These are phyloP conservation scores for Boletus insuetus DNA, from an alignment of 768 basidiomycete species.

Conservation along the genomic window DNA sequence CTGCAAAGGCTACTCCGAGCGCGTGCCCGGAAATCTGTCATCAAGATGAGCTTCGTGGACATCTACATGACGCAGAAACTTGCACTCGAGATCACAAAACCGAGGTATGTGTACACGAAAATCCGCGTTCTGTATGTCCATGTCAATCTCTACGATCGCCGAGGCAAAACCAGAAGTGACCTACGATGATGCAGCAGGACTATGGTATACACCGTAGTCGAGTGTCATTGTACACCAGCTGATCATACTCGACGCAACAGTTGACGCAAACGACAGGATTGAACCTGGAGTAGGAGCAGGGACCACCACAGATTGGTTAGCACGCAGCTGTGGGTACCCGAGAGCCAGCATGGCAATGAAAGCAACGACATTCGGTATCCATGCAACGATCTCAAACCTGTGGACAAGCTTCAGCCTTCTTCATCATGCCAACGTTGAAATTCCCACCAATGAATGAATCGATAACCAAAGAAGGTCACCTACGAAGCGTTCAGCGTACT, in stretches of 20 bases:
- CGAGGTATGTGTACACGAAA: constrained; percentile 46
- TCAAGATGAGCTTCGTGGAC: not conserved
- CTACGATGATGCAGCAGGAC: constrained; percentile 58
- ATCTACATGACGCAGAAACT: constrained; percentile 12
- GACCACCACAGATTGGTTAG: constrained; percentile 37
- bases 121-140: constrained; percentile 32
- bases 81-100: constrained; percentile 42
- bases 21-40: constrained; percentile 38
- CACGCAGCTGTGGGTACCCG: constrained; percentile 62
- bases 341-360: constrained; percentile 67
- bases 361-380: constrained; percentile 73
- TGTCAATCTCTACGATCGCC: not conserved
- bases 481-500: constrained; percentile 15
- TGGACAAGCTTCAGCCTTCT: not conserved
- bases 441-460: constrained; percentile 54
- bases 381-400: constrained; percentile 73
- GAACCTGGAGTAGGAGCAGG: constrained; percentile 32
- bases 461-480: constrained; percentile 66
- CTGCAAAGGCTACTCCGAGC: constrained; percentile 47
- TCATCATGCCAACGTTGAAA: not conserved
- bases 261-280: constrained; percentile 45
- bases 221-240: constrained; percentile 44
- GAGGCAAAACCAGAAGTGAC: constrained; percentile 4
- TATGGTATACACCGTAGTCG: constrained; percentile 50
- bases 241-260: constrained; percentile 42